Base-by-base conservation (phyloP, 345 rosid species). In the Gossypium arboreum region DNA sequence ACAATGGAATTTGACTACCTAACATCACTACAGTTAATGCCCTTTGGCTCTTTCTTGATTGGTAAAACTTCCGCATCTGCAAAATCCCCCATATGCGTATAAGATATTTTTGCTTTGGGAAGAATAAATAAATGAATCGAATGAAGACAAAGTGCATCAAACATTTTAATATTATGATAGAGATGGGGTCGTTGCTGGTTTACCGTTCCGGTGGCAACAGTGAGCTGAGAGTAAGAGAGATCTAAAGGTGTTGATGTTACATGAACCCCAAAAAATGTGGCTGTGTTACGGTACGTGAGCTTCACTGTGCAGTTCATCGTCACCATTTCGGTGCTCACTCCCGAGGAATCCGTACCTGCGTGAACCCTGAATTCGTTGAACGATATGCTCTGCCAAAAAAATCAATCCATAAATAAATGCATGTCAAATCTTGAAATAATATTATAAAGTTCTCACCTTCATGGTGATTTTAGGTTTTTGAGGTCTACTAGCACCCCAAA, bases 401-500 rank as follows among this genome's bases (percentile, higher is more conserved):
- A 5, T 2, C 12, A 48, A 48, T 48, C 52, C 52, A 47, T 3
- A 51, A 44, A 18, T 1, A 65, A 58, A 16, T 52, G 62, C 72
- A 68, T 50, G 44, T 25, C 4, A 1, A 8, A 20, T 71, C 62
- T 45, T 54, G n/a, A 47, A 47, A 68, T 68, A 16, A 51, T 12
- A 12, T 59, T 22, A 7, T 50, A 3, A 50, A 57, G 15, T 44
- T 29, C 50, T 52, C n/a, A 89, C 97, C 91, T 88, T 88, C 91
- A 91, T 83, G 72, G 83, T 77, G 78, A 91, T 60, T 64, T 73
- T 77, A 4, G 94, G 94, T 72, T 89, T 91, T 27, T 88, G 91
- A 43, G 91, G 83, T 67, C 80, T 78, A 48, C 94, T 88, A 7
- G 91, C 94, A 11, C 90, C 97, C 92, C 92, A 91, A 20, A 91